Conservation (phyloP, 163 green algal genomes). For the Chlorella variabilis region DNA sequence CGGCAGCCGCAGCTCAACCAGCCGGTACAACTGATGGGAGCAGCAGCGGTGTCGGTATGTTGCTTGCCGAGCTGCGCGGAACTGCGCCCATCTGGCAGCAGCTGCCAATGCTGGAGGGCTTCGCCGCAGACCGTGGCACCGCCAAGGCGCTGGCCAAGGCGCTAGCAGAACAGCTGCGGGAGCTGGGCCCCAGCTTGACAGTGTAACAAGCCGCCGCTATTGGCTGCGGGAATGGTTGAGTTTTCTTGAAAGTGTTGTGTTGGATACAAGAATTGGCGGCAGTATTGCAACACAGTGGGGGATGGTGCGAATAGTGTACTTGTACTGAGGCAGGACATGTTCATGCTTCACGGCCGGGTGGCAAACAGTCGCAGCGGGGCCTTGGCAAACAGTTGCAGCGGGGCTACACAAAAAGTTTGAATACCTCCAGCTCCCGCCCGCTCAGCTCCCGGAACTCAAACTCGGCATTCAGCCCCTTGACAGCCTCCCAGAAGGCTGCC, state of each 20-base stretch:
- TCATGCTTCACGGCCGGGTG: no score
- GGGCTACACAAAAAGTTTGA: neutral
- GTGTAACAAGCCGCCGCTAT: no score
- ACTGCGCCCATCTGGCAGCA: conserved; percentile 65
- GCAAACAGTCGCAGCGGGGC: no score
- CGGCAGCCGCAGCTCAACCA: neutral
- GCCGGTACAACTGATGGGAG: neutral
- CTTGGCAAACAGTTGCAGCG: no score
- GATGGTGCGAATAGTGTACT: no score
- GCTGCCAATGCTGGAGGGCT: conserved; percentile 56
- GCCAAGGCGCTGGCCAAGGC: conserved; percentile 55
- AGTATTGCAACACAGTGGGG: no score
- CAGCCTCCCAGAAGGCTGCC: conserved; percentile 47
- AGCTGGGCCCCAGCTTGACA: neutral
- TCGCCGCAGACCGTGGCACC: conserved; percentile 36
- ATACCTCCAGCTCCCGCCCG: neutral
- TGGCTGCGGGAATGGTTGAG: no score
- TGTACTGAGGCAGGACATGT: no score
- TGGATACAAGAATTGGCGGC: no score
- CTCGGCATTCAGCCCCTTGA: neutral
- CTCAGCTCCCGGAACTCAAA: neutral
- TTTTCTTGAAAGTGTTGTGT: no score
- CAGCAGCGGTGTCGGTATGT: neutral
- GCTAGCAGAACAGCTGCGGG: neutral
- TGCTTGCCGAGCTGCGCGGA: conserved; percentile 37